These are phyloP conservation scores for Chrysanthemum seticuspe DNA, from an alignment of 129 eudicot species.

Conservation along the genomic window DNA sequence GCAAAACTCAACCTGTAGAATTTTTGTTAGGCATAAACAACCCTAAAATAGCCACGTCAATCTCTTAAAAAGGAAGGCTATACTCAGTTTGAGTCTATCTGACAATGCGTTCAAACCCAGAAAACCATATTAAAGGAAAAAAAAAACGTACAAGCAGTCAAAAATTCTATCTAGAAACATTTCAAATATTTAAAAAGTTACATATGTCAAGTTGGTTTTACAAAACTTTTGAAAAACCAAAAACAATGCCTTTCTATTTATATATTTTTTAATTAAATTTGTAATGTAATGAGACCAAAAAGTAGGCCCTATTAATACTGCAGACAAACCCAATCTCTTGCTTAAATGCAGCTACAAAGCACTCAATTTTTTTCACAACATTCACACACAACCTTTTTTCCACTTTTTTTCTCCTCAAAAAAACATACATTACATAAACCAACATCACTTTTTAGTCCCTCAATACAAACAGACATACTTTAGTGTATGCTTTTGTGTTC, in stretches of 20 bases:
- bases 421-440: slow-evolving; percentile 7
- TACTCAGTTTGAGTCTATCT: too few relatives aligned
- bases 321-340: slow-evolving; percentile 38
- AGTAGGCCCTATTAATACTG: slow-evolving; percentile 27
- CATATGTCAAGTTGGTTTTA: not conserved
- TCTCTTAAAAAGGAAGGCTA: too few relatives aligned
- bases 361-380: slow-evolving; percentile 24
- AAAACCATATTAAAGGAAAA: too few relatives aligned
- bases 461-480: not conserved
- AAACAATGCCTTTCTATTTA: not conserved
- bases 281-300: slow-evolving; percentile 22
- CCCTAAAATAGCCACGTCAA: too few relatives aligned
- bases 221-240: not conserved
- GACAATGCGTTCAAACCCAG: too few relatives aligned
- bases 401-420: not conserved
- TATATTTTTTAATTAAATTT: too few relatives aligned
- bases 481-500: slow-evolving; percentile 23
- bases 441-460: not conserved
- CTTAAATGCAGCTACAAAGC: slow-evolving; percentile 38
- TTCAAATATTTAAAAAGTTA: not conserved
- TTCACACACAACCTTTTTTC: slow-evolving; percentile 28
- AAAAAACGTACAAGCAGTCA: too few relatives aligned
- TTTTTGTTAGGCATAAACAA: too few relatives aligned
- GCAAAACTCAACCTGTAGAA: too few relatives aligned
- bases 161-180: not conserved